Evolutionary conservation across 2,329 filamentous ascomycete genomes (phyloP), one percentile per base, ranked within the genome.

Genomic region (Septoria petroselini): DNA sequence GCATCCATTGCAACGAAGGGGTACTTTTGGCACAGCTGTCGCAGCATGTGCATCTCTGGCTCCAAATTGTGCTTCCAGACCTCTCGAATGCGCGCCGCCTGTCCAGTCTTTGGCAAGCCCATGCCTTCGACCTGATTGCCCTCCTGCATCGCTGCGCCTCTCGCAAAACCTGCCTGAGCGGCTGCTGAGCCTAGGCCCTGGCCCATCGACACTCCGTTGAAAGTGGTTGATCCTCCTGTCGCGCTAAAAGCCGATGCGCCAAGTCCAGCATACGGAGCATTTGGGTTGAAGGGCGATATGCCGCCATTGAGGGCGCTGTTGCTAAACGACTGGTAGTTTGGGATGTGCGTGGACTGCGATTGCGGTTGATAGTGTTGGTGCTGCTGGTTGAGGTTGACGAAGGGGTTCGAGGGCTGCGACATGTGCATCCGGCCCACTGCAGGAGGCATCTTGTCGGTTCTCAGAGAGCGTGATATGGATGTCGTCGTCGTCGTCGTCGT

Each of bases 1-100:
- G 93, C 96, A 68, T 98, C 93, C 93, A 98, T 97, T 62, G 91
- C 91, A 71, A 98, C 91, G 68, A 94, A 97, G 34, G 90, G 88
- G 69, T 94, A 97, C 64, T 86, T 88, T 55, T 95, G 87, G 57
- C 97, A 83, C 63, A 97, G 74, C 52, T 86, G 82, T 68, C 91
- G 80, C 60, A 98, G 71, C 41, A 86, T 76, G 7, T 82, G 85
- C 85, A 98, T 93, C 73, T 98, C 93, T 65, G 94, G 86, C 19
- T 88, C 81, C 56, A 97, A 73, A 64, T 97, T 97, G 62, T 89
- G 82, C 68, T 86, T 86, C 93, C 93, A 98, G 31, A 98, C 93
- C 64, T 98, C 91, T 58, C 91, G 82, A 84, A 97, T 97, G 68
- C 90, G 80, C 55, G 84, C 82, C 64, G 89, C 88, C 25, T 75